Conservation (phyloP, 768 basidiomycete genomes). For the Auricularia auricula-judae region DNA sequence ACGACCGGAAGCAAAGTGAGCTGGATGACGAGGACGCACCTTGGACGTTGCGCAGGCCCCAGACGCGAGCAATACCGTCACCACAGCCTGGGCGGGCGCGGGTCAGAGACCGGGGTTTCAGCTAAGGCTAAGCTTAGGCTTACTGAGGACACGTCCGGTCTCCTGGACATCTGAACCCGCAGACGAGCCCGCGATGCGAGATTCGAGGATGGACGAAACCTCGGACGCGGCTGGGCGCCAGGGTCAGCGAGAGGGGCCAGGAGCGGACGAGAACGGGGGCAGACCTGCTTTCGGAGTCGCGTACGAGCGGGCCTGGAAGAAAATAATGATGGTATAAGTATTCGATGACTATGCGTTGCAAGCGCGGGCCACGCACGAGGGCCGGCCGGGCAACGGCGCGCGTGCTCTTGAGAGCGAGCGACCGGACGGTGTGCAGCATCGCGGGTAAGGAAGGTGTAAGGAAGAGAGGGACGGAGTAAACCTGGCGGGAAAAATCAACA, state of each 20-base stretch:
- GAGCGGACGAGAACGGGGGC: constrained; percentile 18
- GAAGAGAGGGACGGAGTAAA: background rate
- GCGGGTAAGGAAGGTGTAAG: constrained; percentile 2
- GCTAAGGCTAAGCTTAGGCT: constrained; percentile 21
- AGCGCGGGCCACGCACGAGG: background rate
- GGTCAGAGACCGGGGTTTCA: constrained; percentile 12
- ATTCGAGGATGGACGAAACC: constrained; percentile 98
- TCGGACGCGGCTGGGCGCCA: constrained; percentile 78
- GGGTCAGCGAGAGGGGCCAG: constrained; percentile 21
- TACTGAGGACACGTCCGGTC: constrained; percentile 97
- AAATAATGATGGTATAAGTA: background rate
- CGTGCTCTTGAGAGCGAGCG: constrained; percentile 16
- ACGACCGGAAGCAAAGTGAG: constrained; percentile 5
- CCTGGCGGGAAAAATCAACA: background rate
- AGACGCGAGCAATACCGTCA: constrained; percentile 99
- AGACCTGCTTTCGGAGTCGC: constrained; percentile 96
- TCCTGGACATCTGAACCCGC: constrained; percentile 94
- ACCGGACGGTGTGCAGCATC: constrained; percentile 2
- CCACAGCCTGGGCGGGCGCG: constrained; percentile 61
- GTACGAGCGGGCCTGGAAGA: constrained; percentile 56
- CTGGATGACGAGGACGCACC: constrained; percentile 34
- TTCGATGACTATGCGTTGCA: background rate
- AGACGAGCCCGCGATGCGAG: constrained; percentile 88
- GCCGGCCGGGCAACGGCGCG: constrained; percentile 23
- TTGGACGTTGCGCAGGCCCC: constrained; percentile 95